phyloP scores from a whole-genome alignment of 2,329 filamentous ascomycete species.

The Aspergillus awamori region DNA sequence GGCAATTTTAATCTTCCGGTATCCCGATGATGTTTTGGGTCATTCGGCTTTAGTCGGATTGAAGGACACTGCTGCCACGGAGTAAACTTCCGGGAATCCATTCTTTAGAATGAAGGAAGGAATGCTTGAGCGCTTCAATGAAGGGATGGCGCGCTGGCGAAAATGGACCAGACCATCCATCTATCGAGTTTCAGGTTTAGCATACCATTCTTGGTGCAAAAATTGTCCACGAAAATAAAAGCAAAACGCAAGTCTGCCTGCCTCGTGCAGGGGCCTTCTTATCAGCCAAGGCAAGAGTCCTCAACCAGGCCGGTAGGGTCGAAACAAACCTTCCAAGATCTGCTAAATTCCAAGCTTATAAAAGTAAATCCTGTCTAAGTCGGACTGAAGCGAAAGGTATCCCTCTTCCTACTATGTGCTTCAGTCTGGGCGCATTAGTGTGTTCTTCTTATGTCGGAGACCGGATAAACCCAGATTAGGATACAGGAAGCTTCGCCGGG shows the following conservation, averaged over 20 bases:
- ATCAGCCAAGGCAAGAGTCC: too few species aligned
- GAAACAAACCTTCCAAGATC: too few species aligned
- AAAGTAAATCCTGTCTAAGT: too few species aligned
- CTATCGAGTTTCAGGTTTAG: neutral
- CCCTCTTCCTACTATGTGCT: too few species aligned
- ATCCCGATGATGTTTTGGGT: neutral
- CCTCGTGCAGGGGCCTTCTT: neutral
- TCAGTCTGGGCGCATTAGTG: too few species aligned
- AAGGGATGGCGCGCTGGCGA: neutral
- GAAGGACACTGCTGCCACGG: neutral
- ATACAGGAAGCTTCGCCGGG: too few species aligned
- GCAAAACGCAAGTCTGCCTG: neutral
- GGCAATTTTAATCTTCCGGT: neutral
- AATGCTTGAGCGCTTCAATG: neutral
- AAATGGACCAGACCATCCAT: neutral
- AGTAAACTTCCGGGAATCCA: neutral
- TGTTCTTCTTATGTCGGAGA: too few species aligned
- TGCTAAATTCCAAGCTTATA: too few species aligned
- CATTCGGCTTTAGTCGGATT: neutral
- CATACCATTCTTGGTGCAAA: neutral
- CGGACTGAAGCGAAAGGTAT: too few species aligned
- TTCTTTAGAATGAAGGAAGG: conserved; percentile 1
- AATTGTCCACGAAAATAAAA: neutral
- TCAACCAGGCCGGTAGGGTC: too few species aligned
- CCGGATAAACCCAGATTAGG: too few species aligned